phyloP scores from a whole-genome alignment of 345 rosid genomes.

The Populus pruinosa region DNA sequence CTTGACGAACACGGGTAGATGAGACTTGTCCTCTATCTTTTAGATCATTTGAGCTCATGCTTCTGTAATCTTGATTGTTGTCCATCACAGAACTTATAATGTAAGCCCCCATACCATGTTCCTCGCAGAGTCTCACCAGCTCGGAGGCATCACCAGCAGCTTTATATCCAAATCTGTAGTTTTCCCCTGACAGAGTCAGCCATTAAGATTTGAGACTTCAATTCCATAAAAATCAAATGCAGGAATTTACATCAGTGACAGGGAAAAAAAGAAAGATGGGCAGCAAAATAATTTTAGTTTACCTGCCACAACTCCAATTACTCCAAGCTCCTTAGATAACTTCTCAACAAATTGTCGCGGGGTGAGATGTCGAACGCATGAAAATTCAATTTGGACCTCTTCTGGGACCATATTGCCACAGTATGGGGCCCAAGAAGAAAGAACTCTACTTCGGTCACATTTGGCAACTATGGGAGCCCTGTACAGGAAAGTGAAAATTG shows the following conservation, averaged over 20 bases:
- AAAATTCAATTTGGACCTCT: constrained; percentile 66
- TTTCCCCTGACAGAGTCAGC: constrained; percentile 52
- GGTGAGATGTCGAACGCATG: constrained; percentile 76
- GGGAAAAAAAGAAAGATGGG: neutral
- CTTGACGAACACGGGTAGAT: constrained; percentile 91
- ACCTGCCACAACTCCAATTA: constrained; percentile 91
- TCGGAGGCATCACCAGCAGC: constrained; percentile 86
- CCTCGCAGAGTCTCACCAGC: constrained; percentile 63
- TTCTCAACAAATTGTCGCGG: constrained; percentile 90
- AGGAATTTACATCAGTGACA: neutral
- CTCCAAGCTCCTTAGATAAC: constrained; percentile 66
- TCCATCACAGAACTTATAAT: constrained; percentile 88
- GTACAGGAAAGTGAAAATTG: constrained; percentile 6
- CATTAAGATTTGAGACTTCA: constrained; percentile 9
- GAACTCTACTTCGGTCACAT: constrained; percentile 80
- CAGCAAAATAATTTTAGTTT: constrained; percentile 2
- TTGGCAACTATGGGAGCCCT: constrained; percentile 85
- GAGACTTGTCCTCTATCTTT: constrained; percentile 93
- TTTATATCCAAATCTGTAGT: constrained; percentile 86
- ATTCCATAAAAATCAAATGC: neutral
- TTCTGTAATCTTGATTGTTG: constrained; percentile 49
- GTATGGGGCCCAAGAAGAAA: constrained; percentile 70
- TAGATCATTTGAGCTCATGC: constrained; percentile 31
- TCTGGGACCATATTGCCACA: constrained; percentile 63
- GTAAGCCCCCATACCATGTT: constrained; percentile 60